A percentile compares a stretch with the other conserved stretches of the same genome.
phyloP scores from a whole-genome alignment of 116 monocot species.

The Dioscorea cayenensis region DNA sequence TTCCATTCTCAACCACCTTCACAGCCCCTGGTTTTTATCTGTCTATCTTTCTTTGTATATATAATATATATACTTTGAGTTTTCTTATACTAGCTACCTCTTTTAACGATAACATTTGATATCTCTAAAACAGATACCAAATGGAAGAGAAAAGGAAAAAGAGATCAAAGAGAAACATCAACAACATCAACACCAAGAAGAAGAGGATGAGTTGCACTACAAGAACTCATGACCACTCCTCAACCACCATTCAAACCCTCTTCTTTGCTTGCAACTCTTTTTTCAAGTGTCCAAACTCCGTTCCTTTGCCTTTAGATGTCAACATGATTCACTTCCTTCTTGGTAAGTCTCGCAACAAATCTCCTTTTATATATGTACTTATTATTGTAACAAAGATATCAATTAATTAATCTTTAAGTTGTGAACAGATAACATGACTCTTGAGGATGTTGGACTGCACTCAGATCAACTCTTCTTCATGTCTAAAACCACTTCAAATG shows the following conservation, averaged over 20 bases:
- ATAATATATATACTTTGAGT: neutral
- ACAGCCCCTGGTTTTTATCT: slow-evolving; percentile 39
- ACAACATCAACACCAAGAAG: no score
- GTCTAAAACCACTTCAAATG: slow-evolving; percentile 7
- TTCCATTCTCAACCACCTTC: neutral
- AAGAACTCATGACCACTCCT: neutral
- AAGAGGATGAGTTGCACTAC: no score
- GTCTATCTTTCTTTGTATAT: neutral
- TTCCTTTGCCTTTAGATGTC: slow-evolving; percentile 41
- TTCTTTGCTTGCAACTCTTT: slow-evolving; percentile 38
- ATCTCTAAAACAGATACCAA: neutral
- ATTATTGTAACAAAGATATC: neutral
- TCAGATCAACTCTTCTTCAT: slow-evolving; percentile 50
- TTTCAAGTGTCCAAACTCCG: slow-evolving; percentile 52
- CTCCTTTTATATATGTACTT: neutral
- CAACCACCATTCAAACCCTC: slow-evolving; percentile 29
- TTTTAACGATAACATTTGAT: no score
- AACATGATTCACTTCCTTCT: slow-evolving; percentile 30
- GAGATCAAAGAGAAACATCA: neutral
- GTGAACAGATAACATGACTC: slow-evolving; percentile 48
- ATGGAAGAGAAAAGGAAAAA: slow-evolving; percentile 10
- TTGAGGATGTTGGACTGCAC: slow-evolving; percentile 62
- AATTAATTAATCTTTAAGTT: no score
- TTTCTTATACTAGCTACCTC: no score
- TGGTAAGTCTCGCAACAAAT: slow-evolving; percentile 17